These are phyloP conservation scores for Prunella vulgaris DNA, from an alignment of 257 asterid species.

Conservation along the genomic window DNA sequence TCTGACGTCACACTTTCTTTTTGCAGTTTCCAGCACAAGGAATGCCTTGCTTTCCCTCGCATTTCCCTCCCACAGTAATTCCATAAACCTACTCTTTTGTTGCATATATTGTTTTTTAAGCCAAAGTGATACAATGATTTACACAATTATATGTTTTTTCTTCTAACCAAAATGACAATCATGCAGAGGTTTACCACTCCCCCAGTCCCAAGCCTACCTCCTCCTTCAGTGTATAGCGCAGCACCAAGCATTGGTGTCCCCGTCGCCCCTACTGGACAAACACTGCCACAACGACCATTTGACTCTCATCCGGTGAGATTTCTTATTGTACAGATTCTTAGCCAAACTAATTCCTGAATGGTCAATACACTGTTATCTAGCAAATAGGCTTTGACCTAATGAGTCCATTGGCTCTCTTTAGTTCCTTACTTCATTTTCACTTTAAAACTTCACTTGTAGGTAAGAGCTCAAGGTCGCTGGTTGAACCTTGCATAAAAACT, in stretches of 20 bases:
- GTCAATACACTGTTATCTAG: neutral
- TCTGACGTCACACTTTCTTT: neutral
- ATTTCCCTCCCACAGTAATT: slow-evolving; percentile 43
- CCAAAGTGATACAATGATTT: neutral
- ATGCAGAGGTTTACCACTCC: slow-evolving; percentile 53
- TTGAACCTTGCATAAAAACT: neutral
- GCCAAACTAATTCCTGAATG: neutral
- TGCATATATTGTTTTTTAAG: neutral
- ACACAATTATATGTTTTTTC: neutral
- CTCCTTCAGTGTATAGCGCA: slow-evolving; percentile 45
- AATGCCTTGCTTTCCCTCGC: slow-evolving; percentile 56
- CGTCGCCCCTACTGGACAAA: slow-evolving; percentile 27
- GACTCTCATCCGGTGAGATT: slow-evolving; percentile 60
- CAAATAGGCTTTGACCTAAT: neutral
- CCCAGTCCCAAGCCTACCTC: slow-evolving; percentile 46
- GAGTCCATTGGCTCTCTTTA: neutral
- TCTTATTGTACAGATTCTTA: neutral
- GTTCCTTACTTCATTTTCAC: neutral
- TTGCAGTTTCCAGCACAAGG: slow-evolving; percentile 65
- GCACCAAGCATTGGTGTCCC: slow-evolving; percentile 35
- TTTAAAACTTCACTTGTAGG: neutral
- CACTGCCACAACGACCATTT: slow-evolving; percentile 44
- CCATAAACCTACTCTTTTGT: neutral
- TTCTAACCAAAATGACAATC: neutral
- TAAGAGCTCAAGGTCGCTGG: slow-evolving; percentile 1